Percentiles rank a stretch among this genome's conserved stretches.
phyloP scores from a whole-genome alignment of 192 early-diverging fungal genomes.

The Backusella tuberculispora region DNA sequence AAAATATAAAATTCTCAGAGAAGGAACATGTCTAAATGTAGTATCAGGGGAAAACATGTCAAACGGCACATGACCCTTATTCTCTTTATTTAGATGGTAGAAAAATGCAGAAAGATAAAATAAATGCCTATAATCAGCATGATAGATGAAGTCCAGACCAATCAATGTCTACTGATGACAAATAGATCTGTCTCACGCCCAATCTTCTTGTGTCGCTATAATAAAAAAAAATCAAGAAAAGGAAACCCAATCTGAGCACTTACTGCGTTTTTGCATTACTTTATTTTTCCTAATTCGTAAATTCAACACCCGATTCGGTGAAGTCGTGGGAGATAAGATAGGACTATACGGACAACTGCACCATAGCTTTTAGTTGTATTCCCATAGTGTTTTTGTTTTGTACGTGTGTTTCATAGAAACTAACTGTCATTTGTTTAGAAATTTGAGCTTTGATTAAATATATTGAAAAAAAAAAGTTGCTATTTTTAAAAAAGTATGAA shows the following conservation, averaged over 20 bases:
- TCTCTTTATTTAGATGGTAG: constrained; percentile 1
- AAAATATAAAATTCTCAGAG: constrained; percentile 6
- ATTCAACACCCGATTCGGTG: constrained; percentile 2
- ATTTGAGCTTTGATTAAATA: constrained; percentile 6
- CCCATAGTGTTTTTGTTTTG: constrained; percentile 5
- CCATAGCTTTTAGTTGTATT: constrained; percentile 13
- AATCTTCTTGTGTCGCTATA: constrained; percentile 13
- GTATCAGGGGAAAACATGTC: constrained; percentile 1
- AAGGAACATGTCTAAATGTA: background rate
- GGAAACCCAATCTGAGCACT: background rate
- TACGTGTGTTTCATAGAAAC: constrained; percentile 11
- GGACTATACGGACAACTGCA: background rate
- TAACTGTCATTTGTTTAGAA: constrained; percentile 11
- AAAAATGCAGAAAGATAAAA: background rate
- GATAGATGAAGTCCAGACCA: background rate
- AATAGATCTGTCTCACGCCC: constrained; percentile 8
- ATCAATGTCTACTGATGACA: constrained; percentile 9
- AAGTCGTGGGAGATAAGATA: constrained; percentile 18
- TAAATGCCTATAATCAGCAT: constrained; percentile 8
- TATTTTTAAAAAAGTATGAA: constrained; percentile 15
- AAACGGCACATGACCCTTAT: constrained; percentile 5
- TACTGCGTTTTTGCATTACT: constrained; percentile 15
- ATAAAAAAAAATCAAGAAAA: constrained; percentile 6
- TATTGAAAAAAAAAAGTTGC: background rate
- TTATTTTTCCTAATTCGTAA: constrained; percentile 9